Percentiles rank a stretch among this genome's conserved stretches.
These are phyloP conservation scores for Daldinia vernicosa DNA, from an alignment of 495 filamentous ascomycete genomes.

Conservation along the genomic window DNA sequence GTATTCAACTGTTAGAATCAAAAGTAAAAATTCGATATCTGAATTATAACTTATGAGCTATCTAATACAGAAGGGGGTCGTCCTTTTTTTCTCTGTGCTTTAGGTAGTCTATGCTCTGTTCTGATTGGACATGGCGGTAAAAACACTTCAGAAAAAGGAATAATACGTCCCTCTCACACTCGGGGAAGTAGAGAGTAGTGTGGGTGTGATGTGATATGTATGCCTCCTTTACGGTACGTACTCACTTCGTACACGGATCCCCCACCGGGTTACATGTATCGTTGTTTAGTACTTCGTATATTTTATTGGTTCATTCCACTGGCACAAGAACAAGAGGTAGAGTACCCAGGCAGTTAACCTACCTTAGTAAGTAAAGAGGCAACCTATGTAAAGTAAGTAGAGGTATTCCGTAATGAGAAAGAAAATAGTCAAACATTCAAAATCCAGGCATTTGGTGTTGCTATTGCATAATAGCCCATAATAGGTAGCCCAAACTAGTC, in stretches of 20 bases:
- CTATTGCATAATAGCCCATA: conserved; percentile 5
- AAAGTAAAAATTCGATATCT: conserved; percentile 29
- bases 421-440: not conserved
- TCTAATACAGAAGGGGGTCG: not conserved
- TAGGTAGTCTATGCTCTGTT: not conserved
- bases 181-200: not conserved
- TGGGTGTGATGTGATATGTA: not conserved
- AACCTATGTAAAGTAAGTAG: no score
- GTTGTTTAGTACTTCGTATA: conserved; percentile 13
- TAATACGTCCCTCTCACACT: not conserved
- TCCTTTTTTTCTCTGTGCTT: not conserved
- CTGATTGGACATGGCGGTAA: conserved; percentile 1
- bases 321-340: not conserved
- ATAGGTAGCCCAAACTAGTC: not conserved
- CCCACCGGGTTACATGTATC: conserved; percentile 6
- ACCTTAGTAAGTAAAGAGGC: not conserved
- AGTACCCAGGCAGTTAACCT: not conserved
- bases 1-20: conserved; percentile 5
- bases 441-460: not conserved
- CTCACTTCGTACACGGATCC: conserved; percentile 9
- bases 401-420: not conserved
- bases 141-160: not conserved
- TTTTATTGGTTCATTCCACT: conserved; percentile 26
- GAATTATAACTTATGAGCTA: conserved; percentile 23
- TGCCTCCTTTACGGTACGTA: conserved; percentile 1